Evolutionary conservation across 768 basidiomycete genomes (phyloP).

Genomic region (Panaeolus cyanescens): DNA sequence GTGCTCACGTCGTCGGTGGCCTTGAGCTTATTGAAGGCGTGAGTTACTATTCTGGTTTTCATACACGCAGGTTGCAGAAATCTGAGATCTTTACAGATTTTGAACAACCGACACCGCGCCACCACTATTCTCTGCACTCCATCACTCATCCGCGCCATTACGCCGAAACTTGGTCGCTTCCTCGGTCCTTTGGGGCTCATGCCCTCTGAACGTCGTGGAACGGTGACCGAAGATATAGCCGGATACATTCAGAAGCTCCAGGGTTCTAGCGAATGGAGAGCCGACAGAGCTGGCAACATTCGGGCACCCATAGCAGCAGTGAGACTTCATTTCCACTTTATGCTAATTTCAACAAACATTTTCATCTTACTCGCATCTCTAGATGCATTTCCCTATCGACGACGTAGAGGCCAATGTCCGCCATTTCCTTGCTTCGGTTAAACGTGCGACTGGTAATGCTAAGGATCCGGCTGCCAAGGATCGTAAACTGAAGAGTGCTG

Average conservation of each 20-base stretch:
- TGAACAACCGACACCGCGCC: slow-evolving; percentile 72
- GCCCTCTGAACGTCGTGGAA: slow-evolving; percentile 93
- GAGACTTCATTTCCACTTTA: slow-evolving; percentile 17
- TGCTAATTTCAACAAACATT: not conserved
- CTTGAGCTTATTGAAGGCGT: slow-evolving; percentile 87
- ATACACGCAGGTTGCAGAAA: slow-evolving; percentile 2
- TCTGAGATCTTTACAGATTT: slow-evolving; percentile 48
- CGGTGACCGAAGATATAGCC: slow-evolving; percentile 88
- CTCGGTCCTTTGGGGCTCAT: slow-evolving; percentile 91
- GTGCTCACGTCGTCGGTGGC: slow-evolving; percentile 91
- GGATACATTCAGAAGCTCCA: slow-evolving; percentile 79
- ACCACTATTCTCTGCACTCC: slow-evolving; percentile 87
- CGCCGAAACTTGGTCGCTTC: slow-evolving; percentile 75
- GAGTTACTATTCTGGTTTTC: slow-evolving; percentile 28
- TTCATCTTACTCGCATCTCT: slow-evolving; percentile 3
- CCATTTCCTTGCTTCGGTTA: slow-evolving; percentile 74
- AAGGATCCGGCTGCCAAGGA: slow-evolving; percentile 50
- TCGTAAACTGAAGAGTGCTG: slow-evolving; percentile 34
- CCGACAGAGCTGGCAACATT: slow-evolving; percentile 84
- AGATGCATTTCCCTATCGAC: slow-evolving; percentile 75
- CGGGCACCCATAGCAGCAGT: slow-evolving; percentile 82
- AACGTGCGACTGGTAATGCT: slow-evolving; percentile 70
- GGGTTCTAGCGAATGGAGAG: slow-evolving; percentile 91
- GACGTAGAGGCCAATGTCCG: slow-evolving; percentile 81
- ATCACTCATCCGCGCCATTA: slow-evolving; percentile 75